Base-by-base conservation (phyloP, 2,329 filamentous ascomycete genomes). In the Alternaria tenuissima region DNA sequence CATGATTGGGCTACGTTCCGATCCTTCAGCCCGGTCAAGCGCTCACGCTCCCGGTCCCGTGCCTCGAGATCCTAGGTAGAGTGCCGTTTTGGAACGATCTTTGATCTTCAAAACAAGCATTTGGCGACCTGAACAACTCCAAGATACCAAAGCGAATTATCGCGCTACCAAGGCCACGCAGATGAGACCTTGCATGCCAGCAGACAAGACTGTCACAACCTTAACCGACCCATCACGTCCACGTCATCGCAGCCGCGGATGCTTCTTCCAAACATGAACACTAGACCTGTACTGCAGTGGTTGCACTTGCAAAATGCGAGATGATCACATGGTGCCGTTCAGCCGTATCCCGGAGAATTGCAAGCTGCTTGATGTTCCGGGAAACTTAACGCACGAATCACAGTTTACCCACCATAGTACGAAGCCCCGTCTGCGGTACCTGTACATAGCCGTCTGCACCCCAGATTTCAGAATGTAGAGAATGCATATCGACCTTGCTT, bases 361-460 rank as follows among this genome's bases (percentile, higher is more conserved):
- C 18, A 62, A 39, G 20, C 20, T 36, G 30, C 22, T 36, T 55
- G 26, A 48, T 34, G 49, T 36, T 47, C 55, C 41, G 49, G 46
- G 42, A 44, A 55, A 53, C 43, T 28, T 32, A 38, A 32, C 38
- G 36, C 32, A 46, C 63, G 52, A 65, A 64, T 65, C 53, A 60
- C 53, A n/a, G 28, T 62, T 63, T 67, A 64, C 30, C 59, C 56
- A 53, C n/a, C 49, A 54, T 57, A 65, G 57, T 63, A 34, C 52
- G 34, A 12, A n/a, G 48, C 34, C 49, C 36, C 30, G 16, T 41
- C 20, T 30, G 39, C 53, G 48, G 47, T 52, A 51, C 52, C 43
- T 49, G 20, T 51, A 47, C 55, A 63, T 60, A 61, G 57, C 52
- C 57, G 57, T 53, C 55, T 63, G 62, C 48, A 67, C 66, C 66